Evolutionary conservation across 1,284 basidiomycete genomes (phyloP), one percentile per base, ranked within the genome.

Genomic region (Tylopilus orsonianus): DNA sequence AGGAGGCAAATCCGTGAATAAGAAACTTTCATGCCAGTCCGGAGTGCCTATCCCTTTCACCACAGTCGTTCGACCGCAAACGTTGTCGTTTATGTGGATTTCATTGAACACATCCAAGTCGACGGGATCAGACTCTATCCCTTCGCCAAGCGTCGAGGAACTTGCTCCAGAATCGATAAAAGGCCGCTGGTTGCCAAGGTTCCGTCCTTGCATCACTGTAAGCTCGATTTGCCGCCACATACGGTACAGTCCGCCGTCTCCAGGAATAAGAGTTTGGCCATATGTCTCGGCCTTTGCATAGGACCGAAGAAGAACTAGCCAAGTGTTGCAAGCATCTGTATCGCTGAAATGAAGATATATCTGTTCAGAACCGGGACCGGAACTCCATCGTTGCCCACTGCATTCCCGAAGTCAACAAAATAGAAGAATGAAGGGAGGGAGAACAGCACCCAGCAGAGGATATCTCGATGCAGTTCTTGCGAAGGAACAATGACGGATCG

Each of bases 221-320:
- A 90, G 71, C 54, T 88, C 81, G 27, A 90, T 77, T 62, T 89
- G 85, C 45, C 89, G 76, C 87, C 88, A 91, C 79, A 91, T 87
- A 45, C 88, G 81, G 63, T 90, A 91, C 16, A 85, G 77, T 5
- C 87, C 87, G 34, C 85, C 86, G 53, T 86, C 84, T 35, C 68
- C 57, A n/a, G 78, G 72, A 39, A 74, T 74, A 50, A 75, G 70
- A 60, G 74, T 71, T 48, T 75, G 75, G 10, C 87, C 87, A 59
- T 89, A 88, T 43, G 87, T 79, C 62, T 91, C 88, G 0, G 88
- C 83, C 44, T 78, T 74, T 5, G 89, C 82, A 64, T 87, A 89
- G 0, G 89, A 87, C 41, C 83, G 80, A 36, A 91, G 71, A 38
- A 91, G 77, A 24, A 82, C 79, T 33, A 87, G 74, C 87, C 89